phyloP scores from a whole-genome alignment of 345 rosid species.

The Brassica nigra region DNA sequence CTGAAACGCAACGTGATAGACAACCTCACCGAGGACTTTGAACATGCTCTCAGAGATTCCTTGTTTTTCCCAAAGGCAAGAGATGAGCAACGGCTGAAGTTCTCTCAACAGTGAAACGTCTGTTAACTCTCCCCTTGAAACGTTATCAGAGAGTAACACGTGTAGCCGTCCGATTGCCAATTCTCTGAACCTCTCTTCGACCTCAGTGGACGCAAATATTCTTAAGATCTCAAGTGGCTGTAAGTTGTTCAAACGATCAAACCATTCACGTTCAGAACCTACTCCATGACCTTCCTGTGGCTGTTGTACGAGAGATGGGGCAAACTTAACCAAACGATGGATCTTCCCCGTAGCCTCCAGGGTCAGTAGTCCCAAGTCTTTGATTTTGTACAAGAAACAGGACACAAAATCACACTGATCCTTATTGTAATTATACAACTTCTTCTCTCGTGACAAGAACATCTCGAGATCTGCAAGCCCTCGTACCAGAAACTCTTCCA shows the following conservation, averaged over 20 bases:
- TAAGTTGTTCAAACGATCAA: neutral
- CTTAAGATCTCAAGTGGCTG: neutral
- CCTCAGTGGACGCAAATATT: neutral
- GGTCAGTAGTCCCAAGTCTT: neutral
- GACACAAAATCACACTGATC: neutral
- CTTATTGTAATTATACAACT: neutral
- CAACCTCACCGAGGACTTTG: slow-evolving; percentile 18
- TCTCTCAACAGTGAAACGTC: neutral
- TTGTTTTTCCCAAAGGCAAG: slow-evolving; percentile 5
- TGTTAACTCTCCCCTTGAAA: neutral
- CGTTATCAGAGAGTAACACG: neutral
- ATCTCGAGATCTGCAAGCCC: slow-evolving; percentile 4
- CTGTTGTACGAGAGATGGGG: neutral
- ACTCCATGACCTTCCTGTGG: neutral
- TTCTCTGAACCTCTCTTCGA: neutral
- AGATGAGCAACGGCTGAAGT: slow-evolving; percentile 16
- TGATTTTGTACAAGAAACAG: neutral
- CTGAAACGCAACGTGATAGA: slow-evolving; percentile 12
- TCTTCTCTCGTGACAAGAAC: slow-evolving; percentile 9
- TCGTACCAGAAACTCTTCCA: neutral
- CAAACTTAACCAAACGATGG: neutral
- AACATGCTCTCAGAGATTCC: slow-evolving; percentile 24
- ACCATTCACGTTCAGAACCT: neutral
- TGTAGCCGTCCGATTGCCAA: slow-evolving; percentile 5
- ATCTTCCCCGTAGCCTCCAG: neutral